phyloP scores from a whole-genome alignment of 31 red algal genomes.

The Asparagopsis taxiformis region DNA sequence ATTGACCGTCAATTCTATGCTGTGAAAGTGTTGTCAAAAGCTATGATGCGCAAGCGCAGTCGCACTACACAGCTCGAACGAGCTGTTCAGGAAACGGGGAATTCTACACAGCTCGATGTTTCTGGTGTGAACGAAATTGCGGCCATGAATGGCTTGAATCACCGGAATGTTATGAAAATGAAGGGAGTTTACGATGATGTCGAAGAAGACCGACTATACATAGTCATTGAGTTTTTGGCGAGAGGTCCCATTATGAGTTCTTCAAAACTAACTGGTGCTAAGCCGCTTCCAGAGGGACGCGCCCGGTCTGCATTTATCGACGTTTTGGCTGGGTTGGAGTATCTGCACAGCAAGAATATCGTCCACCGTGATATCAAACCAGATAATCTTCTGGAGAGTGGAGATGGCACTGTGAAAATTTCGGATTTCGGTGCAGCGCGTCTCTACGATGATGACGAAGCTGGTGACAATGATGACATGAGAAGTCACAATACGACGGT shows the following conservation, averaged over 20 bases:
- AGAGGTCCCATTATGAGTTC: conserved; percentile 81
- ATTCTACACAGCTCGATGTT: conserved; percentile 4
- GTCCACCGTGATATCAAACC: conserved; percentile 97
- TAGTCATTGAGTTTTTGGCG: conserved; percentile 85
- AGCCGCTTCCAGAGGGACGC: conserved; percentile 41
- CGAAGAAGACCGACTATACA: conserved; percentile 60
- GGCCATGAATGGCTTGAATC: conserved; percentile 54
- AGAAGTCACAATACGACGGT: no score
- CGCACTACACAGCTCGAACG: conserved; percentile 17
- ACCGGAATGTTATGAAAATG: conserved; percentile 73
- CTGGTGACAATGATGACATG: background rate
- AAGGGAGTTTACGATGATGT: conserved; percentile 65
- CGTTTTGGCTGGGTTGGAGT: conserved; percentile 68
- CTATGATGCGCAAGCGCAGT: conserved; percentile 50
- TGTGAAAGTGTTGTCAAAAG: conserved; percentile 69
- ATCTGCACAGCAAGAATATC: conserved; percentile 71
- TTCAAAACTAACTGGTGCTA: conserved; percentile 59
- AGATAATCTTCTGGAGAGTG: conserved; percentile 74
- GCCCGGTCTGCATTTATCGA: conserved; percentile 52
- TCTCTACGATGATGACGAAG: background rate
- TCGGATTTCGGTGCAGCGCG: conserved; percentile 84
- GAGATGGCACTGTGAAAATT: conserved; percentile 84
- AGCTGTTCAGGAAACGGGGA: background rate
- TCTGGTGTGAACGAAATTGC: conserved; percentile 83
- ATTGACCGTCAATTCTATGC: conserved; percentile 75